Base-by-base conservation (phyloP, 352 stramenopile species). In the Stramenopiles sp. region DNA sequence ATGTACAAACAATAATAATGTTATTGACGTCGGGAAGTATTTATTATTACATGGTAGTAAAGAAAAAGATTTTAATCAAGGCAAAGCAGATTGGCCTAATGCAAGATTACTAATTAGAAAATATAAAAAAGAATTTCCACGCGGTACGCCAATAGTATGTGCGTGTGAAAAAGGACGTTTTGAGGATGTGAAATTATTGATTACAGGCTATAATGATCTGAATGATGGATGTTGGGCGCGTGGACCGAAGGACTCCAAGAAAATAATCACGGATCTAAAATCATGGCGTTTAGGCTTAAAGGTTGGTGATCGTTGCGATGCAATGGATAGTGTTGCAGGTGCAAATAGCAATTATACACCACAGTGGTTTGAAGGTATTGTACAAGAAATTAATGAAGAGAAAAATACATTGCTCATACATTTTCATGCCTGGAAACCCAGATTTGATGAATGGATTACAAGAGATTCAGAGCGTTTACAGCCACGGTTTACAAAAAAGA, bases 401-500 rank as follows among this genome's bases (percentile, higher is more conserved):
- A 20, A 76, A 76, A 33, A 13, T 33, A 33, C 4, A 33, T 33
- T 76, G 65, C 30, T 31, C 4, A 20, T 76, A 13, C 65, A 76
- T 33, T 76, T 76, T 33, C 65, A 76, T 33, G 65, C 30, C 7
- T 76, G 65, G 65, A 76, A 76, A 33, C 31, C 65, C 4, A 76
- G 30, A 33, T 76, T 76, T 76, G 65, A 76, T 13, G 65, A 76
- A 76, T 76, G 65, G 65, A 76, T 76, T 33, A 4, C 65, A 1
- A 4, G 65, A 4, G 31, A 33, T 31, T 76, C 65, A 7, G 65
- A 76, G 13, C 65, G 65, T 7, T 33, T 76, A 31, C 30, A 33
- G 65, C 65, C 65, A 13, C 65, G 65, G 4, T 76, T 76, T 76
- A 76, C 65, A 76, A 13, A 76, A 76, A 33, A 33, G 13, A 4